These are phyloP conservation scores for Fraxinus cuspidata DNA, from an alignment of 257 asterid species.

Conservation along the genomic window DNA sequence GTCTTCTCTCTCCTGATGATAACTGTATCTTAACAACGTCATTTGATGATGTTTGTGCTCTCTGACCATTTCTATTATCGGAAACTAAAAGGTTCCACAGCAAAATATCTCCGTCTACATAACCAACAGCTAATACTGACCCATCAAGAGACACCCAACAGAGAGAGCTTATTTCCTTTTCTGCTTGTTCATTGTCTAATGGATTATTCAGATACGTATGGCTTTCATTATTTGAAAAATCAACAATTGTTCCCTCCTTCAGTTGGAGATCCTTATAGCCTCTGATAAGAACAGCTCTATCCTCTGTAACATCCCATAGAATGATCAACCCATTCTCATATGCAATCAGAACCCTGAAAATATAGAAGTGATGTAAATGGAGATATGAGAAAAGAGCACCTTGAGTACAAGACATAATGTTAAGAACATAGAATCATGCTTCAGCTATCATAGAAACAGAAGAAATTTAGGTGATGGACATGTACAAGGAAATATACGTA, in stretches of 20 bases:
- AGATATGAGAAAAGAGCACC: not conserved
- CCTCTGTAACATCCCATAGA: conserved; percentile 92
- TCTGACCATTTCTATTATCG: conserved; percentile 45
- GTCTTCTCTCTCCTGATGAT: conserved; percentile 75
- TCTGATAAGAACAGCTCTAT: conserved; percentile 72
- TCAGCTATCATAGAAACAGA: not conserved
- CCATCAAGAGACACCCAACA: conserved; percentile 97
- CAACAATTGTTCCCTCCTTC: conserved; percentile 49
- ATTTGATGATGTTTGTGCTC: conserved; percentile 40
- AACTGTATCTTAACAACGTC: conserved; percentile 76
- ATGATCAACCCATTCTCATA: conserved; percentile 83
- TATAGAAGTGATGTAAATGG: conserved; percentile 10
- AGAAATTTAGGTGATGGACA: not conserved
- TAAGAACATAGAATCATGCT: not conserved
- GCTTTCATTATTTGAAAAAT: conserved; percentile 50
- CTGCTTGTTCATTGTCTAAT: conserved; percentile 58
- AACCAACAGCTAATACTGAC: conserved; percentile 89
- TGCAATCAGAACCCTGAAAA: conserved; percentile 83
- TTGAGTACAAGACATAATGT: not conserved
- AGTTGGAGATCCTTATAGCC: conserved; percentile 64
- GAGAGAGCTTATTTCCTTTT: conserved; percentile 89
- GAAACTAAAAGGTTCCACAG: conserved; percentile 75
- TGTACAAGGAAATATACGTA: not conserved
- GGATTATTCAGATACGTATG: conserved; percentile 37
- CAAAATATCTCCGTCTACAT: conserved; percentile 93